Conservation (phyloP, 2,329 filamentous ascomycete genomes). For the Exophiala spinifera region DNA sequence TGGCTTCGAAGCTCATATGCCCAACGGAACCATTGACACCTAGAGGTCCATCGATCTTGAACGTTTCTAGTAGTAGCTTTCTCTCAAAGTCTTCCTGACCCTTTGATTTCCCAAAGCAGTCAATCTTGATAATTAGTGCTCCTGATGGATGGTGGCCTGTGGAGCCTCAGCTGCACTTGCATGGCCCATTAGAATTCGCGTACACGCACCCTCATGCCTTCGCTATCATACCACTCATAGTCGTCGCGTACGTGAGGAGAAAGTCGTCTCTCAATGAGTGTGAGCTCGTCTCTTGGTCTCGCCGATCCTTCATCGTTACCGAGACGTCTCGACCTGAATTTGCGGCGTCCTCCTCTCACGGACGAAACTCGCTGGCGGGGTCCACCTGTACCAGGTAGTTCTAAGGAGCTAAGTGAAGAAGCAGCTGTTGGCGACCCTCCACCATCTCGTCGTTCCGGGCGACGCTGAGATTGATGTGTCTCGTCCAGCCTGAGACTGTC, state of each 20-base stretch:
- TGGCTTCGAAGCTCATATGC: background rate
- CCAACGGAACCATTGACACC: background rate
- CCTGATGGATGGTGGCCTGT: too few relatives aligned
- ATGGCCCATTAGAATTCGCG: slow-evolving; percentile 24
- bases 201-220: slow-evolving; percentile 27
- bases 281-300: slow-evolving; percentile 13
- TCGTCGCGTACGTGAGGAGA: slow-evolving; percentile 14
- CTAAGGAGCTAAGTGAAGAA: slow-evolving; percentile 11
- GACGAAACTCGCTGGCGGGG: background rate
- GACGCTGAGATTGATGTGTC: background rate
- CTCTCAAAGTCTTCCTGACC: background rate
- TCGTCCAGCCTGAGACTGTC: background rate
- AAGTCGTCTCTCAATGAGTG: slow-evolving; percentile 16
- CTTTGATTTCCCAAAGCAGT: background rate
- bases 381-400: background rate
- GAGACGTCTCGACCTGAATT: slow-evolving; percentile 8
- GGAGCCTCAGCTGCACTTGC: too few relatives aligned
- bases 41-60: background rate
- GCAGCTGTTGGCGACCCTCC: slow-evolving; percentile 14
- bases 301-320: background rate
- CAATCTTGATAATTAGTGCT: too few relatives aligned
- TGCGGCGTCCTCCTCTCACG: background rate
- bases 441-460: background rate
- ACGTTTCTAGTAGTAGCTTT: too few relatives aligned
- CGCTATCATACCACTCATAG: slow-evolving; percentile 26